Evolutionary conservation across 768 basidiomycete species (phyloP).

Genomic region (Megacollybia marginata): DNA sequence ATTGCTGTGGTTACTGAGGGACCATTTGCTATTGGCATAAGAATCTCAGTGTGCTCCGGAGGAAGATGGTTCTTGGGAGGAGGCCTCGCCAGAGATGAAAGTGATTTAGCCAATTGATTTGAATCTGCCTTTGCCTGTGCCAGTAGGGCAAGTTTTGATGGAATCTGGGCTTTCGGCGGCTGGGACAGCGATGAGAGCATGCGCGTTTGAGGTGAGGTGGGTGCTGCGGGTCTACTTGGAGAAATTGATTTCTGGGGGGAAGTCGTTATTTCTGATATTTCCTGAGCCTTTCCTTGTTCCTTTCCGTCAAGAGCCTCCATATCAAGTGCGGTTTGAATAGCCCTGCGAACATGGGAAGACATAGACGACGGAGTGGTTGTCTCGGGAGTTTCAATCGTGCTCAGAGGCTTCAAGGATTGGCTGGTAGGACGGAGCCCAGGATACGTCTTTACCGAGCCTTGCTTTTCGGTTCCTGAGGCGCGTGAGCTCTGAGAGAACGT

Average conservation of each 20-base stretch:
- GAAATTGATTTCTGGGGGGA: slow-evolving; percentile 14
- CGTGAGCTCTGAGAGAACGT: slow-evolving; percentile 40
- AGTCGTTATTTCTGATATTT: slow-evolving; percentile 11
- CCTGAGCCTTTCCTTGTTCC: slow-evolving; percentile 8
- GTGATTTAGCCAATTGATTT: slow-evolving; percentile 24
- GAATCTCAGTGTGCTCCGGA: slow-evolving; percentile 55
- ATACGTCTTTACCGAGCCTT: slow-evolving; percentile 66
- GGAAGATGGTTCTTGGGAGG: slow-evolving; percentile 29
- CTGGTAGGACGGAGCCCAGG: slow-evolving; percentile 63
- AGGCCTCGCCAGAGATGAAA: slow-evolving; percentile 7
- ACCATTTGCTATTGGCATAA: slow-evolving; percentile 77
- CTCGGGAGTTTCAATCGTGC: slow-evolving; percentile 16
- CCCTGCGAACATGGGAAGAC: slow-evolving; percentile 54
- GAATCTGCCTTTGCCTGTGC: slow-evolving; percentile 52
- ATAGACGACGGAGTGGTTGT: slow-evolving; percentile 34
- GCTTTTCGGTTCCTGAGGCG: slow-evolving; percentile 44
- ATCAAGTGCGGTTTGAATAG: slow-evolving; percentile 61
- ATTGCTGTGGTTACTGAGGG: slow-evolving; percentile 79
- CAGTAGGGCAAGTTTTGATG: slow-evolving; percentile 71
- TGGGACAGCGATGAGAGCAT: background rate
- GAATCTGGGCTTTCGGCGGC: slow-evolving; percentile 24
- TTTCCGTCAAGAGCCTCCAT: slow-evolving; percentile 46
- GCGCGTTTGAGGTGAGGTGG: slow-evolving; percentile 5
- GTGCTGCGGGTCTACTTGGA: slow-evolving; percentile 9
- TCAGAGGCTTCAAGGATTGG: slow-evolving; percentile 36